Evolutionary conservation across 2,329 filamentous ascomycete genomes (phyloP).

Genomic region (Fusarium newnesense): DNA sequence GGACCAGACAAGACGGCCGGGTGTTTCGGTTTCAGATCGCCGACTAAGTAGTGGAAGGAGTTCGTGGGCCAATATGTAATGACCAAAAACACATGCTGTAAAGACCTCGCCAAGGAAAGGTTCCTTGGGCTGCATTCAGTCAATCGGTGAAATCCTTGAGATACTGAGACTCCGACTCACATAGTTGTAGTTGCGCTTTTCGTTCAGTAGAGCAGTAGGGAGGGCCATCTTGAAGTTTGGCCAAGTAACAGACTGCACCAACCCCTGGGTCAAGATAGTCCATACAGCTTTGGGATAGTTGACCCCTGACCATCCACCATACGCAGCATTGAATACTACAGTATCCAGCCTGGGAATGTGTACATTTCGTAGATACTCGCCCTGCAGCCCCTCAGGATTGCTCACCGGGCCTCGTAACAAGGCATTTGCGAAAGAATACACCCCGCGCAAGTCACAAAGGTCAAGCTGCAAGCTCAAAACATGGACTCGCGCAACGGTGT

Average conservation of each 20-base stretch:
- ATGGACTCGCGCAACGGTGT: conserved; percentile 63
- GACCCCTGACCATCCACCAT: conserved; percentile 86
- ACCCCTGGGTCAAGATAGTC: conserved; percentile 65
- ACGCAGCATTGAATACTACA: conserved; percentile 87
- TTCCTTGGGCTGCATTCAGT: conserved; percentile 56
- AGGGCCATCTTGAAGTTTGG: conserved; percentile 78
- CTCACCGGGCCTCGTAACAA: conserved; percentile 57
- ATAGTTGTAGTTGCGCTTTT: conserved; percentile 50
- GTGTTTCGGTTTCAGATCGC: conserved; percentile 50
- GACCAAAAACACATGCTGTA: conserved; percentile 92
- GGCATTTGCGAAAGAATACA: conserved; percentile 60
- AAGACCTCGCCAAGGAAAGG: conserved; percentile 83
- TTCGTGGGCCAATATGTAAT: conserved; percentile 88
- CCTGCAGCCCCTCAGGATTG: conserved; percentile 54
- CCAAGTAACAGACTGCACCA: conserved; percentile 77
- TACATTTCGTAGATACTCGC: conserved; percentile 54
- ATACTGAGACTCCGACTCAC: conserved; percentile 36
- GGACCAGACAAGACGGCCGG: conserved; percentile 85
- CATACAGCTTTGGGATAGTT: conserved; percentile 71
- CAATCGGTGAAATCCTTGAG: not conserved
- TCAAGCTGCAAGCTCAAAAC: conserved; percentile 68
- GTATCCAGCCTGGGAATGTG: conserved; percentile 78
- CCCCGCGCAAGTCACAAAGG: conserved; percentile 65
- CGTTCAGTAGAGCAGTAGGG: conserved; percentile 56
- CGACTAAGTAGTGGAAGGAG: conserved; percentile 78